A percentile compares a stretch with the other conserved stretches of the same genome.
phyloP scores from a whole-genome alignment of 805 yeast genomes.

The Debaryomyces castellii region DNA sequence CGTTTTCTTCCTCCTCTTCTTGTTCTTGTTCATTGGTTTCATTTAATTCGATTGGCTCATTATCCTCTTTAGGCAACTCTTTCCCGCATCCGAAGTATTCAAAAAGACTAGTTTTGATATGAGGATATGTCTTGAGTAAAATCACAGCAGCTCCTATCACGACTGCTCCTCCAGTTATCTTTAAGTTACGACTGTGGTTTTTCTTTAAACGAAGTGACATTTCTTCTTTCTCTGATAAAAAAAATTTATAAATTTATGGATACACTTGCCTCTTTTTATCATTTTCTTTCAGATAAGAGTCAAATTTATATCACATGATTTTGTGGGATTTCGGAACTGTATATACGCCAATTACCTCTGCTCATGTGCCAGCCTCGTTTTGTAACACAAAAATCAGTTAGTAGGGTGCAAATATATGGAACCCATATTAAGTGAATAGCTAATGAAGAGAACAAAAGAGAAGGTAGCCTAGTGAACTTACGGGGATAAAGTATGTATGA shows the following conservation, averaged over 20 bases:
- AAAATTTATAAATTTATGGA: background rate
- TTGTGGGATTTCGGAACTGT: background rate
- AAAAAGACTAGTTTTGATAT: slow-evolving; percentile 30
- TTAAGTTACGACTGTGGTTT: slow-evolving; percentile 11
- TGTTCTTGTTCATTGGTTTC: slow-evolving; percentile 5
- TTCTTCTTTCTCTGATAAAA: background rate
- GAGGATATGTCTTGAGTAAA: slow-evolving; percentile 51
- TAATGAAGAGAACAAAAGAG: too few relatives aligned
- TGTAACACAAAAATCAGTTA: background rate
- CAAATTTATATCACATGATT: background rate
- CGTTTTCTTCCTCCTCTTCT: background rate
- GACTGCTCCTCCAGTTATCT: slow-evolving; percentile 33
- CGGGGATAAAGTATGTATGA: too few relatives aligned
- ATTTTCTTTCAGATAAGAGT: background rate
- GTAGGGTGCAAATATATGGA: background rate
- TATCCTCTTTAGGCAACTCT: slow-evolving; percentile 14
- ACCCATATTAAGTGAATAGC: too few relatives aligned
- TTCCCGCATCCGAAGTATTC: slow-evolving; percentile 21
- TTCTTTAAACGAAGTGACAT: slow-evolving; percentile 17
- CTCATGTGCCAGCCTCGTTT: background rate
- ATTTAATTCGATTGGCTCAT: slow-evolving; percentile 23
- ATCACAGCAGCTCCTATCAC: slow-evolving; percentile 43
- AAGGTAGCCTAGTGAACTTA: too few relatives aligned
- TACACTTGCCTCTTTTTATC: background rate
- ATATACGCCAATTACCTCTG: background rate